Evolutionary conservation across 352 stramenopile species (phyloP).

Genomic region (Pythium folliculosum): DNA sequence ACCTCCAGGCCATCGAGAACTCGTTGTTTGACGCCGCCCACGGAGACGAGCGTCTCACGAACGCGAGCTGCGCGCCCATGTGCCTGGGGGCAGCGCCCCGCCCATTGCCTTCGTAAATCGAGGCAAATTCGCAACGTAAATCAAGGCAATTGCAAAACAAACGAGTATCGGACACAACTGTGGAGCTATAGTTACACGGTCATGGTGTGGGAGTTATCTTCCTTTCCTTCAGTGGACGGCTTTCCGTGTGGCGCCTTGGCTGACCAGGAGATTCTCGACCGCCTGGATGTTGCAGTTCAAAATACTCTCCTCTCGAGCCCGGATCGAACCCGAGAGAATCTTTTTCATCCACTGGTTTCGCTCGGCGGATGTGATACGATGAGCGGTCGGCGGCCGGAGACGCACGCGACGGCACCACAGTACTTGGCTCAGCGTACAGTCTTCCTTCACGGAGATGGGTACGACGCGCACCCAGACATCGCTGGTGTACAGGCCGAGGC

Average conservation of each 20-base stretch:
- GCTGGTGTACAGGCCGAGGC: background rate
- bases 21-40: background rate
- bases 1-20: slow-evolving; percentile 10
- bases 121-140: too few species aligned
- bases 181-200: too few species aligned
- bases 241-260: background rate
- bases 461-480: slow-evolving; percentile 9
- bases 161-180: too few species aligned
- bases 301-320: slow-evolving; percentile 5
- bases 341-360: background rate
- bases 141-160: too few species aligned
- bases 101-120: too few species aligned
- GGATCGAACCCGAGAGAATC: background rate
- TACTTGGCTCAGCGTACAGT: background rate
- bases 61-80: background rate
- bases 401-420: slow-evolving; percentile 12
- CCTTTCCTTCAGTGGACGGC: background rate
- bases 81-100: too few species aligned
- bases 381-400: background rate
- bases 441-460: background rate
- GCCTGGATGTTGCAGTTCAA: slow-evolving; percentile 11
- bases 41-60: background rate
- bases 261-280: slow-evolving; percentile 4
- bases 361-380: background rate
- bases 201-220: background rate